Evolutionary conservation across 2,329 filamentous ascomycete genomes (phyloP), one percentile per base, ranked within the genome.

Genomic region (Mycogone perniciosa): DNA sequence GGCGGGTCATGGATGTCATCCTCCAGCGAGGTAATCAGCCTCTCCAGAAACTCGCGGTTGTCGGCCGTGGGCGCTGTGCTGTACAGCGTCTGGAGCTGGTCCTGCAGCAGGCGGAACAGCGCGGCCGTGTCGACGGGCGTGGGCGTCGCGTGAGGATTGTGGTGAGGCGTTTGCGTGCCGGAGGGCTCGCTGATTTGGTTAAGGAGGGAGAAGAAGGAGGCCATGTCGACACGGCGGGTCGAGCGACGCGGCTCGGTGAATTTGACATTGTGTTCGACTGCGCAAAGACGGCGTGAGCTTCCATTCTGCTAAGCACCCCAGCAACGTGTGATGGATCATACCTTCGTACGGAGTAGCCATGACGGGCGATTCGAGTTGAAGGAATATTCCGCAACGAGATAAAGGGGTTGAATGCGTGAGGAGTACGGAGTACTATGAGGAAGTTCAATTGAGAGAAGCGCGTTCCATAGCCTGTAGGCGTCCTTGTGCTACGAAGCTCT

Each of bases 261-360:
- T 59, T 76, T 73, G 67, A 85, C 80, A 64, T 79, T 80, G 70
- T 85, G 82, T 64, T 85, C 82, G 64, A 85, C 82, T 85, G 56
- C 5, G 38, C 8, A 13, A 29, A 40, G 30, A 30, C 49, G 50
- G 26, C 40, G 42, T 45, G 40, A 40, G 33, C 41, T 13, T 48
- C 47, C 20, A 5, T 6, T 8, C 20, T 31, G 10, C 31, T 45
- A 20, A 20, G 2, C 20, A 1, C 13, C 29, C 10, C 40, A 8
- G 13, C 20, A 33, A 10, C 13, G 9, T 11, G 11, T 13, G 13
- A n/a, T 13, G 8, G 3, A 31, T 10, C 43, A 20, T 64, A 76
- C 79, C 70, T 72, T 82, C 79, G 65, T 82, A 82, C 58, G 77
- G 78, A 13, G 73, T 80, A 45, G 77, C 69, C 78, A 81, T 81